Percentiles rank a stretch among this genome's conserved stretches.
phyloP scores from a whole-genome alignment of 139 green algal genomes.

The Chlamydomonas schloesseri region DNA sequence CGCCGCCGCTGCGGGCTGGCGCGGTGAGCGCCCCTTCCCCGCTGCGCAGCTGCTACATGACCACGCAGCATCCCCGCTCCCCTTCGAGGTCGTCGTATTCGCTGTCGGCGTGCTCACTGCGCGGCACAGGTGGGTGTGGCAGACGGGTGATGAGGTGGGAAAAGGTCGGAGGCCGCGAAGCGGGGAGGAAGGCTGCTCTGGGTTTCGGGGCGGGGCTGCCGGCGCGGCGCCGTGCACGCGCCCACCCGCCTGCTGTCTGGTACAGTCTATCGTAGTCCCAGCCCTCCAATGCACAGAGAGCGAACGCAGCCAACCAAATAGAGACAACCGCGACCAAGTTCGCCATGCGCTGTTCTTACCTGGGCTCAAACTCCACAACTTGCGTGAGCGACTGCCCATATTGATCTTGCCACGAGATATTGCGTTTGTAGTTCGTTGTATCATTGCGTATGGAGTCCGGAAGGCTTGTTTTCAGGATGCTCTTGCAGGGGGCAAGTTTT shows the following conservation, averaged over 20 bases:
- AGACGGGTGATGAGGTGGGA: neutral
- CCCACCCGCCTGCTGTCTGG: too few species aligned
- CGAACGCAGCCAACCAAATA: too few species aligned
- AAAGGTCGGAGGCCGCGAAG: neutral
- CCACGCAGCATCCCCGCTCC: conserved; percentile 22
- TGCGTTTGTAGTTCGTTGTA: conserved; percentile 25
- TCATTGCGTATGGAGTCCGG: neutral
- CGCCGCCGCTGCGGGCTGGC: too few species aligned
- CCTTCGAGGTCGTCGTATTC: conserved; percentile 26
- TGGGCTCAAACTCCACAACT: conserved; percentile 48
- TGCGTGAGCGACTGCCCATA: conserved; percentile 33
- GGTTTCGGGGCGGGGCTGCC: too few species aligned
- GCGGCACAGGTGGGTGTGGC: neutral
- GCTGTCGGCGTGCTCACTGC: conserved; percentile 38
- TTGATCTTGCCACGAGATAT: conserved; percentile 49
- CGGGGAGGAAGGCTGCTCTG: too few species aligned
- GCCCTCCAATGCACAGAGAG: too few species aligned
- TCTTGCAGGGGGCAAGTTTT: neutral
- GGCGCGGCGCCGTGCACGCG: too few species aligned
- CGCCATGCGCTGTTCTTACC: conserved; percentile 37
- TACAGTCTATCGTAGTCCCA: too few species aligned
- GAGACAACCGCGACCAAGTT: too few species aligned
- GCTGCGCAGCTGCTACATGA: conserved; percentile 16
- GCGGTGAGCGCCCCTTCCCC: too few species aligned
- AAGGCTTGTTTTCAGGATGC: conserved; percentile 40